Evolutionary conservation across 805 yeast genomes (phyloP), one percentile per base, ranked within the genome.

Genomic region (Ogataea pini): DNA sequence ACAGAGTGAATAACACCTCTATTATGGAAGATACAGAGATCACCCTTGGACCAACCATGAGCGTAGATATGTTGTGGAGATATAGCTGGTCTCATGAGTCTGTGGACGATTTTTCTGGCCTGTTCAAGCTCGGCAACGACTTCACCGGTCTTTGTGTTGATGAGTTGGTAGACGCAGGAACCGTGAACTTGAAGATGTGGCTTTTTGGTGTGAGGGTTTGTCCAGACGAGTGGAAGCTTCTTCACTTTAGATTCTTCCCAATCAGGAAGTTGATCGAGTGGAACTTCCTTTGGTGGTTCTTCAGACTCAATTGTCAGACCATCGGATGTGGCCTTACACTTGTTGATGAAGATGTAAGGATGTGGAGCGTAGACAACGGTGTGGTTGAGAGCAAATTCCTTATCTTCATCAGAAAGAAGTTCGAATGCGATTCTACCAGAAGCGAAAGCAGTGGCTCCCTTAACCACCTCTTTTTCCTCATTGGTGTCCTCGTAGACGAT

Each of bases 1-100:
- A 89, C 96, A 1, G 92, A 82, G 64, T 89, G 96, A 86, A 92
- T 86, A 9, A 89, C 91, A 37, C 96, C 96, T 64, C 92, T 77
- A 74, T 89, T 89, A 70, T 76, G 89, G 74, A 89, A 89, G 47
- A 89, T 83, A 29, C 88, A 94, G 61, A 89, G 76, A 60, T 89
- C 96, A 47, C 96, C 96, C 55, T 82, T 76, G 16, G 71, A 70
- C 96, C 96, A 89, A 41, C 80, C 79, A 65, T 89, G 96, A 3
- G 90, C 86, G 67, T 86, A 87, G 9, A 89, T 82, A 40, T 83
- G 64, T 47, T 80, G 64, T 16, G 96, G 92, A 2, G 84, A 67
- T 54, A 89, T 87, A 12, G 91, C 89, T 3, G 96, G 96, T 66
- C 95, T 78, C 96, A 89, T 86, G 55, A 89, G 60, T 57, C 79